Base-by-base conservation (phyloP, 2,329 filamentous ascomycete species). In the Triangularia verruculosa region DNA sequence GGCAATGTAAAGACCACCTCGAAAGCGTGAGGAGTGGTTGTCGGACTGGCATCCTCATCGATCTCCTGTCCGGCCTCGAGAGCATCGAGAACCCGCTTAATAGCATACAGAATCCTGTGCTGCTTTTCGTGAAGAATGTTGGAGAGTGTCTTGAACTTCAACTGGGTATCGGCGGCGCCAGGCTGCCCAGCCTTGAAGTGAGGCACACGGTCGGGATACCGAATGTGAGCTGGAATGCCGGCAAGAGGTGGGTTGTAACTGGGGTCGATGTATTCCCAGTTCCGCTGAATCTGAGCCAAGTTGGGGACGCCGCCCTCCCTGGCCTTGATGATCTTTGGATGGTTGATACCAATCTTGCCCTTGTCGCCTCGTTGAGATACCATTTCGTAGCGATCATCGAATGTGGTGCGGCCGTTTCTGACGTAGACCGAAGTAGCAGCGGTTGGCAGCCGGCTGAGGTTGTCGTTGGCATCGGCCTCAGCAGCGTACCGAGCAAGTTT, bases 161-260 rank as follows among this genome's bases (percentile, higher is more conserved):
- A 47, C 5, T 20, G 39, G 5, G 39, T 47, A 17, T 47, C 39
- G 9, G 39, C 39, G 6, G 39, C 39, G 4, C 39, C 39, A 47
- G 39, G 39, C 9, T 47, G 39, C 20, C 51, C 51, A 13, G 51
- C 22, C 51, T 54, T 54, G n/a, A 24, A 24, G 22, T 27, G 20
- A 13, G 20, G 51, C 5, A 28, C 22, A 3, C 51, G 20, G 22
- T 28, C 51, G 15, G 39, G n/a, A 9, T 25, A 27, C 3, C 22
- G 51, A 54, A n/a, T 13, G 2, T 54, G 11, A 2, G 51, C 51
- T 27, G 63, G 43, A 0, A 51, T 39, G 9, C 70, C 69, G 17
- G 70, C 70, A 9, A 70, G 32, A 1, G 70, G 69, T 5, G 68
- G 55, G 63, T 67, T 70, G 54, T 63, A 27, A 12, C 54, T 32